Evolutionary conservation across 192 early-diverging fungal species (phyloP), one percentile per base, ranked within the genome.

Genomic region (Coemansia umbellata): DNA sequence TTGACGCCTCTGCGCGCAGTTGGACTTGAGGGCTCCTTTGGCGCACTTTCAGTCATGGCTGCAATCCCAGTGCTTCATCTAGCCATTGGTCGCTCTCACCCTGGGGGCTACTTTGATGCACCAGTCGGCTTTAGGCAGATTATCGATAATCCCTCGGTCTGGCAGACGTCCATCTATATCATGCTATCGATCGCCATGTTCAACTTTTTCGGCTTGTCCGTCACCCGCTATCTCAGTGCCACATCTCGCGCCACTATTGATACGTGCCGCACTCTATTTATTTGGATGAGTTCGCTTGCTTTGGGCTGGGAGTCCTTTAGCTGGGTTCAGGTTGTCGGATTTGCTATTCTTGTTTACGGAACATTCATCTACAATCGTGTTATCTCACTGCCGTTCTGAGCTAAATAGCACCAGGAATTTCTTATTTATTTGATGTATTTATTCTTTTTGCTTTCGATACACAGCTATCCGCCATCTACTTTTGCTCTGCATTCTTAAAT

Each of bases 281-380:
- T 98, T 54, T 98, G 96, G 96, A 86, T 88, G 75, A 81, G 90
- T 43, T 88, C 85, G 23, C 68, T 97, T 15, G 81, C 75, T n/a
- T 82, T 98, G 40, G 93, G 93, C 13, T 98, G 96, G 96, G 96
- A 98, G 72, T 63, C 71, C 0, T 98, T 98, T 60, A 84, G 84
- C 58, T 87, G 81, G 79, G 59, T 97, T 39, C 96, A 98, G 66
- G 93, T 98, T n/a, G 33, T 90, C 63, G 96, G 95, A 36, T 86
- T 86, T 65, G 57, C 65, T 32, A 53, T 87, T 35, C 80, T 89
- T 37, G 82, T 89, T 4, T 78, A 79, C 50, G 93, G 93, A 49
- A 96, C 93, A 3, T 93, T 94, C 58, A 71, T 90, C 18, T 96
- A 92, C 74, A 96, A 96, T 61, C 88, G 87, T 36, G 90, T 93